Evolutionary conservation across 768 basidiomycete genomes (phyloP).

Genomic region (Rhizopogon sp.): DNA sequence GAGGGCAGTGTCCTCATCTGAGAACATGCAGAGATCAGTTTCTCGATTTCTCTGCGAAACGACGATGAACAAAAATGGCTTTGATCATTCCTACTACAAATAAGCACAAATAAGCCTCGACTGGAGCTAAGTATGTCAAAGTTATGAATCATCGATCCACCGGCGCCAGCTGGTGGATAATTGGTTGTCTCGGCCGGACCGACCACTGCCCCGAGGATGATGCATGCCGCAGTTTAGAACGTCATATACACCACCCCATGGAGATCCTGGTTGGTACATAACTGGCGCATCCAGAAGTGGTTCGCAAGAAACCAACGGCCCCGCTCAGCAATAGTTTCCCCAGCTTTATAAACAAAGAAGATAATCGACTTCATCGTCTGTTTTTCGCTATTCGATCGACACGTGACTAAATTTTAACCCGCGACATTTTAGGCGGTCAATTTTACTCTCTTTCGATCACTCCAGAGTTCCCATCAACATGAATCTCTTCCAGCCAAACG

Average conservation of each 20-base stretch:
- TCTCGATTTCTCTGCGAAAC: too few species aligned
- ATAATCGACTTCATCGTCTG: too few species aligned
- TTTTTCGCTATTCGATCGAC: too few species aligned
- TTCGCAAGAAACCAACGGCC: neutral
- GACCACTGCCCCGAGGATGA: neutral
- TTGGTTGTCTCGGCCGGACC: neutral
- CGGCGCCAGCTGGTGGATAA: neutral
- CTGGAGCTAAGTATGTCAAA: neutral
- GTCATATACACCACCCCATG: neutral
- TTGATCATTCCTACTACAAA: slow-evolving; percentile 8
- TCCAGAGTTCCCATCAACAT: neutral
- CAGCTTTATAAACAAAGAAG: too few species aligned
- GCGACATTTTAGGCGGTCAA: too few species aligned
- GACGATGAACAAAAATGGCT: neutral
- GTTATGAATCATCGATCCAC: neutral
- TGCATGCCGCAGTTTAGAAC: neutral
- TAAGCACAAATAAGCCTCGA: slow-evolving; percentile 2
- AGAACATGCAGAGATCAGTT: slow-evolving; percentile 5
- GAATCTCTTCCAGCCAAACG: neutral
- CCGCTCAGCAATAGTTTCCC: neutral
- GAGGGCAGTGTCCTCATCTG: slow-evolving; percentile 14
- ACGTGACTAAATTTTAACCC: too few species aligned
- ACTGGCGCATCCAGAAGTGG: neutral
- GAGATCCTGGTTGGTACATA: neutral
- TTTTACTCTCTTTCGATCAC: neutral